These are phyloP conservation scores for Magnolia kwangsiensis DNA, from an alignment of 164 flowering plant genomes.

Conservation along the genomic window DNA sequence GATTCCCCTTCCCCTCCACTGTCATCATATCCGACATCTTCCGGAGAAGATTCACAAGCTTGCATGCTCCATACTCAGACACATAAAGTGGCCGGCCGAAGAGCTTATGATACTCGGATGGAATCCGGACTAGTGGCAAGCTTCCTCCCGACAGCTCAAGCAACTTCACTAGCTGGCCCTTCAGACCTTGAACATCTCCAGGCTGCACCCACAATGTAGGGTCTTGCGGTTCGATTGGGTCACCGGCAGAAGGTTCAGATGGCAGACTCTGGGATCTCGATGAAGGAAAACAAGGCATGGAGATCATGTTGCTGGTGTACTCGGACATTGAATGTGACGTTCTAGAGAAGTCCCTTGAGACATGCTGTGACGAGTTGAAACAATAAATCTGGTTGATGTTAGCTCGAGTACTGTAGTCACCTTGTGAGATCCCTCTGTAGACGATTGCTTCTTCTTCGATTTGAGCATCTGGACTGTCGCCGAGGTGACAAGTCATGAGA, in stretches of 20 bases:
- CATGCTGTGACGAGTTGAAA: slow-evolving; percentile 25
- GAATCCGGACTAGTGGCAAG: slow-evolving; percentile 59
- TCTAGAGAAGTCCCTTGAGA: slow-evolving; percentile 37
- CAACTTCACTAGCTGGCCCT: slow-evolving; percentile 66
- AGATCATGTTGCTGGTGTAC: slow-evolving; percentile 31
- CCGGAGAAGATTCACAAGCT: slow-evolving; percentile 79
- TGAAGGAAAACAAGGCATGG: slow-evolving; percentile 35
- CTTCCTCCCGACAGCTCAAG: slow-evolving; percentile 81
- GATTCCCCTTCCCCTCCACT: slow-evolving; percentile 69
- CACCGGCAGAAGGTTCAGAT: slow-evolving; percentile 31
- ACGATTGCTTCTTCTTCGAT: slow-evolving; percentile 81
- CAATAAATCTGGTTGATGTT: slow-evolving; percentile 26
- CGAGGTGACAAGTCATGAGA: slow-evolving; percentile 40
- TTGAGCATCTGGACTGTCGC: slow-evolving; percentile 41
- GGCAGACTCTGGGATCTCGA: slow-evolving; percentile 57
- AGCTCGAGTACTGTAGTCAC: slow-evolving; percentile 19
- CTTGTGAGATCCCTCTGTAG: slow-evolving; percentile 53
- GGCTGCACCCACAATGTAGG: slow-evolving; percentile 69
- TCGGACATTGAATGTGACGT: slow-evolving; percentile 54
- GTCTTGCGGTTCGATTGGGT: slow-evolving; percentile 29
- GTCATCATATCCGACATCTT: slow-evolving; percentile 63
- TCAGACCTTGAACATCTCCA: slow-evolving; percentile 78
- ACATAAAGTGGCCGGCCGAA: slow-evolving; percentile 79
- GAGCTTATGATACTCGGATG: slow-evolving; percentile 67
- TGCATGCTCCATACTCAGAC: slow-evolving; percentile 69